A percentile compares a stretch with the other conserved stretches of the same genome.
phyloP scores from a whole-genome alignment of 2,329 filamentous ascomycete species.

The Canariomyces notabilis region DNA sequence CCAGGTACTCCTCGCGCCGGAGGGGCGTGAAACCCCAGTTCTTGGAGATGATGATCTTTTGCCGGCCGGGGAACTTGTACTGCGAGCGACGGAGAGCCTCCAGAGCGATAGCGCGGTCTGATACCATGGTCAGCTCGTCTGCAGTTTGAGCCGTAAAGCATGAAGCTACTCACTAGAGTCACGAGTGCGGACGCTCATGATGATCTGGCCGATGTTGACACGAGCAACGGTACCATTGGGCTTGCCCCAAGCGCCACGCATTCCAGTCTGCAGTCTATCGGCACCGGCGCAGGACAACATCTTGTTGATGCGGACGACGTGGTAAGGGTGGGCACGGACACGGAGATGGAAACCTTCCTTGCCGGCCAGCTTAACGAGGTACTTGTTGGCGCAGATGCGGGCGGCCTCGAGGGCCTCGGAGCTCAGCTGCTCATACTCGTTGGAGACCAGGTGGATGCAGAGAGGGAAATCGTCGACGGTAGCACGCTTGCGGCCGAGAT shows the following conservation, averaged over 20 bases:
- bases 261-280: slow-evolving; percentile 99
- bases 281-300: slow-evolving; percentile 99
- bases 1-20: slow-evolving; percentile 93
- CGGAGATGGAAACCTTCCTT: slow-evolving; percentile 72
- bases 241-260: slow-evolving; percentile 99
- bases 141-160: background rate
- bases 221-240: slow-evolving; percentile 97
- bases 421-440: slow-evolving; percentile 99
- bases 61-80: slow-evolving; percentile 99
- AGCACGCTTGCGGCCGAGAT: slow-evolving; percentile 97
- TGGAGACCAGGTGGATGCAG: slow-evolving; percentile 98
- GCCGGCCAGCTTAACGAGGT: slow-evolving; percentile 66
- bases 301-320: slow-evolving; percentile 99
- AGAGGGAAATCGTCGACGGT: slow-evolving; percentile 99
- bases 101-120: slow-evolving; percentile 85
- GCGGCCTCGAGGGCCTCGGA: slow-evolving; percentile 99
- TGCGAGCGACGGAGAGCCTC: slow-evolving; percentile 98
- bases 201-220: slow-evolving; percentile 99
- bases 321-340: slow-evolving; percentile 93
- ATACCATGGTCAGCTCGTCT: slow-evolving; percentile 26
- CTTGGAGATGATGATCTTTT: slow-evolving; percentile 99
- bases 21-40: slow-evolving; percentile 99
- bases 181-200: slow-evolving; percentile 94
- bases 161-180: slow-evolving; percentile 66
- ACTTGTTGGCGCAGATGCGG: slow-evolving; percentile 99